Evolutionary conservation across 345 rosid genomes (phyloP).

Genomic region (Eucalyptus guilfoylei): DNA sequence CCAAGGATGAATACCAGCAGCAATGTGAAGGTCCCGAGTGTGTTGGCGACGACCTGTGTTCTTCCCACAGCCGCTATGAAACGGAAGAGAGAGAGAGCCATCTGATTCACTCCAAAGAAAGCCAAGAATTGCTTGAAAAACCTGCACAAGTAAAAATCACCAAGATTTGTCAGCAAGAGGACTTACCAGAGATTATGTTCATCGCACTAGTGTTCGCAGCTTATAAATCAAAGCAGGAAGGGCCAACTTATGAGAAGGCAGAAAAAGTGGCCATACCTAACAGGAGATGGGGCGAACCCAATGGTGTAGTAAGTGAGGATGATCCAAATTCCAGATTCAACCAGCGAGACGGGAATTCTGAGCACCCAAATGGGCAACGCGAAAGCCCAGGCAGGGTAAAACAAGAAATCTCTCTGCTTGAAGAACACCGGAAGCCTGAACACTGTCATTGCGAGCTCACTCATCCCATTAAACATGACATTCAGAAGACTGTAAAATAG

Average conservation of each 20-base stretch:
- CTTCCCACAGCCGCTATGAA: constrained; percentile 32
- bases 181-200: not conserved
- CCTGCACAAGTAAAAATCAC: constrained; percentile 3
- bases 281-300: constrained; percentile 31
- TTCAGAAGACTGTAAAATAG: constrained; percentile 21
- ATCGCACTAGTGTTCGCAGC: not conserved
- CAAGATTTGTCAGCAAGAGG: not conserved
- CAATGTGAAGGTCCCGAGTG: constrained; percentile 25
- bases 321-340: constrained; percentile 40
- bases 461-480: constrained; percentile 28
- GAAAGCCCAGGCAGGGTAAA: constrained; percentile 54
- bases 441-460: constrained; percentile 45
- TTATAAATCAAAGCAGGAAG: not conserved
- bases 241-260: not conserved
- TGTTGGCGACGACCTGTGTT: constrained; percentile 24
- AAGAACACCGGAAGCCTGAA: constrained; percentile 56
- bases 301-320: constrained; percentile 23
- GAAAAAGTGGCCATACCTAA: constrained; percentile 11
- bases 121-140: constrained; percentile 32
- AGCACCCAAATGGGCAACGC: constrained; percentile 38
- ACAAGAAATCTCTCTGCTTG: constrained; percentile 46
- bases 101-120: constrained; percentile 19
- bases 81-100: constrained; percentile 39
- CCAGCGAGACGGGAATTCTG: constrained; percentile 26
- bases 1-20: constrained; percentile 20